These are phyloP conservation scores for Phytophthora citrophthora DNA, from an alignment of 352 stramenopile genomes.

Conservation along the genomic window DNA sequence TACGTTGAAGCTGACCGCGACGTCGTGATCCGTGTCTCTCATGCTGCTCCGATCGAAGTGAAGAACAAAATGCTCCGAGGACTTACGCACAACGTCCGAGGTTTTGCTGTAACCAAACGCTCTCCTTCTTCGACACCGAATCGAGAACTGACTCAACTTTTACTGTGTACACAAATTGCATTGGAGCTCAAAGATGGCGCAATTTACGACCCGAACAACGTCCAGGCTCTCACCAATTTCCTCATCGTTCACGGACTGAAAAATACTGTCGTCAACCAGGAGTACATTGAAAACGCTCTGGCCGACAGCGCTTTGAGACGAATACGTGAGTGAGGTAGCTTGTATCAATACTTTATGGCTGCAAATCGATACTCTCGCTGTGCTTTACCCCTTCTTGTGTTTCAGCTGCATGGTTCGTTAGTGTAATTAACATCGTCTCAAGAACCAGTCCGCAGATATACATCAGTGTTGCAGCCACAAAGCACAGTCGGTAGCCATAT, in stretches of 20 bases:
- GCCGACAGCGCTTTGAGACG: conserved; percentile 17
- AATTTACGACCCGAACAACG: conserved; percentile 3
- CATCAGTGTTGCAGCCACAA: conserved; percentile 55
- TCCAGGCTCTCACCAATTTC: conserved; percentile 28
- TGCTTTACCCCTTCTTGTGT: conserved; percentile 5
- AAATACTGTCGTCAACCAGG: conserved; percentile 18
- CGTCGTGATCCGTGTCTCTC: conserved; percentile 29
- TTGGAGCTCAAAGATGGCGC: conserved; percentile 11
- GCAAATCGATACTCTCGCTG: not conserved
- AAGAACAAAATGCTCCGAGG: conserved; percentile 30
- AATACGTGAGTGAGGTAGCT: conserved; percentile 5
- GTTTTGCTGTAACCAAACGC: conserved; percentile 21
- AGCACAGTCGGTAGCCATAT: conserved; percentile 72
- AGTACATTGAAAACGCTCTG: conserved; percentile 36
- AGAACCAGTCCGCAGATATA: conserved; percentile 53
- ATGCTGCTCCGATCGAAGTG: conserved; percentile 24
- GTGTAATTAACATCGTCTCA: conserved; percentile 62
- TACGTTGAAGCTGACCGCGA: conserved; percentile 26
- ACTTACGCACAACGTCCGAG: conserved; percentile 26
- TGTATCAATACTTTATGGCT: not conserved
- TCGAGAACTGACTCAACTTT: conserved; percentile 20
- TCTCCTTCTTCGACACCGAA: conserved; percentile 14
- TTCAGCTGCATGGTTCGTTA: conserved; percentile 50
- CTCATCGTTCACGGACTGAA: conserved; percentile 22
- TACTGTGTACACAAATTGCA: conserved; percentile 28